A percentile compares a stretch with the other conserved stretches of the same genome.
These are phyloP conservation scores for Candida silvatica DNA, from an alignment of 805 yeast species.

Conservation along the genomic window DNA sequence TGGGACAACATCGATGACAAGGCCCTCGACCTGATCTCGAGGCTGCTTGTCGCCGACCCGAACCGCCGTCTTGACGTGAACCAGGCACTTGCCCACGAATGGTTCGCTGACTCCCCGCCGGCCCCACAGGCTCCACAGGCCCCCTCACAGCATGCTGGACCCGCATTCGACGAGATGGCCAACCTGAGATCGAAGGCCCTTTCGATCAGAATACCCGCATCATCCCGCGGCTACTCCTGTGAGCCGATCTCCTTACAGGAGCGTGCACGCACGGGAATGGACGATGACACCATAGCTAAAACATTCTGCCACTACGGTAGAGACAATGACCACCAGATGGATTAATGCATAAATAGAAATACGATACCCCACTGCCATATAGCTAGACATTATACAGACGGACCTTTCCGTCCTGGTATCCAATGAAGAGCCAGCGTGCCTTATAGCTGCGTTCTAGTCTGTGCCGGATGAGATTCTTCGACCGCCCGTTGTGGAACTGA, in stretches of 20 bases:
- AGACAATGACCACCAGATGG: too few species aligned
- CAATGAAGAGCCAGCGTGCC: slow-evolving; percentile 21
- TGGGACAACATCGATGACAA: slow-evolving; percentile 67
- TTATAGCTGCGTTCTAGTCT: slow-evolving; percentile 19
- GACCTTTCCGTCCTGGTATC: slow-evolving; percentile 26
- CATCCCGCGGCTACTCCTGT: slow-evolving; percentile 16
- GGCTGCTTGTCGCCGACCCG: slow-evolving; percentile 48
- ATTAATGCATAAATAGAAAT: too few species aligned
- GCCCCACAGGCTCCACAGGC: neutral
- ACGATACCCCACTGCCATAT: neutral
- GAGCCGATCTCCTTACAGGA: slow-evolving; percentile 21
- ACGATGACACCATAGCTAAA: slow-evolving; percentile 16
- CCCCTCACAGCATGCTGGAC: too few species aligned
- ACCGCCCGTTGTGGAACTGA: slow-evolving; percentile 21
- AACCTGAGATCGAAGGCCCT: slow-evolving; percentile 8
- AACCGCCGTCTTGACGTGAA: slow-evolving; percentile 31
- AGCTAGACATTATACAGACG: slow-evolving; percentile 12
- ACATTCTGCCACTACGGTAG: slow-evolving; percentile 8
- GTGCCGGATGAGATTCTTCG: slow-evolving; percentile 23
- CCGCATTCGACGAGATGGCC: neutral
- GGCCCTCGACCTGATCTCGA: slow-evolving; percentile 57
- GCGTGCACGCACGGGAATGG: slow-evolving; percentile 15
- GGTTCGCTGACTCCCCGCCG: slow-evolving; percentile 26
- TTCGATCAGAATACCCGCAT: slow-evolving; percentile 17
- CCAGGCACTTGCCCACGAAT: slow-evolving; percentile 32